phyloP scores from a whole-genome alignment of 2,329 filamentous ascomycete species.

The Paraphoma sp. region DNA sequence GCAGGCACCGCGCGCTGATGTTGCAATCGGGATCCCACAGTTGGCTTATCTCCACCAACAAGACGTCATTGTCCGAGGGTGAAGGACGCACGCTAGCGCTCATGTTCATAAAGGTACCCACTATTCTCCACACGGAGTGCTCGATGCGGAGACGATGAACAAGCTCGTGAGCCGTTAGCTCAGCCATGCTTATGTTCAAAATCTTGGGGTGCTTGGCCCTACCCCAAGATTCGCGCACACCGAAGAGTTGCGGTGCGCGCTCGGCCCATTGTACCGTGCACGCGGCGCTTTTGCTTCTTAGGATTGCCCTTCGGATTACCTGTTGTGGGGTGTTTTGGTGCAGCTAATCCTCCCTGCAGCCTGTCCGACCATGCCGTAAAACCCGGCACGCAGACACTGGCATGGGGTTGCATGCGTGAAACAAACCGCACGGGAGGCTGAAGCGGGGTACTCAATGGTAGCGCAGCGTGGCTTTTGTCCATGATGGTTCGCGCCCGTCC shows the following conservation, averaged over 20 bases:
- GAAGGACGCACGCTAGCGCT: slow-evolving; percentile 1
- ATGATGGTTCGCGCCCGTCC: neutral
- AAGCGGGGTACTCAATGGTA: neutral
- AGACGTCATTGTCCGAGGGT: neutral
- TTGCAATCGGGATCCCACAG: slow-evolving; percentile 2
- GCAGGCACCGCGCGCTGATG: neutral
- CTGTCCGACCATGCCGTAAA: neutral
- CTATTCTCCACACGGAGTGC: slow-evolving; percentile 6
- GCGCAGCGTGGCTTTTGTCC: neutral
- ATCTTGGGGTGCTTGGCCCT: slow-evolving; percentile 1
- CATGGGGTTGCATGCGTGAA: neutral
- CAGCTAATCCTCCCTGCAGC: neutral
- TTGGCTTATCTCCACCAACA: neutral
- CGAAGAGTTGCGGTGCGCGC: neutral
- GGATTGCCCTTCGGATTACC: neutral
- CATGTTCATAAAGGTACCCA: neutral
- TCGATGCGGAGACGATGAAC: slow-evolving; percentile 7
- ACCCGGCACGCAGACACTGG: neutral
- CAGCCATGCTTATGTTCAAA: slow-evolving; percentile 10
- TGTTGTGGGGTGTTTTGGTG: neutral
- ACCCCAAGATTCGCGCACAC: slow-evolving; percentile 2
- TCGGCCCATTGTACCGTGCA: neutral
- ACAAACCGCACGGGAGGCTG: neutral
- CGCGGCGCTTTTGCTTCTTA: neutral
- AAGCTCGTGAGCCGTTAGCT: slow-evolving; percentile 6